Percentiles rank a stretch among this genome's conserved stretches.
These are phyloP conservation scores for Eucalyptus globulus DNA, from an alignment of 345 rosid genomes.

Conservation along the genomic window DNA sequence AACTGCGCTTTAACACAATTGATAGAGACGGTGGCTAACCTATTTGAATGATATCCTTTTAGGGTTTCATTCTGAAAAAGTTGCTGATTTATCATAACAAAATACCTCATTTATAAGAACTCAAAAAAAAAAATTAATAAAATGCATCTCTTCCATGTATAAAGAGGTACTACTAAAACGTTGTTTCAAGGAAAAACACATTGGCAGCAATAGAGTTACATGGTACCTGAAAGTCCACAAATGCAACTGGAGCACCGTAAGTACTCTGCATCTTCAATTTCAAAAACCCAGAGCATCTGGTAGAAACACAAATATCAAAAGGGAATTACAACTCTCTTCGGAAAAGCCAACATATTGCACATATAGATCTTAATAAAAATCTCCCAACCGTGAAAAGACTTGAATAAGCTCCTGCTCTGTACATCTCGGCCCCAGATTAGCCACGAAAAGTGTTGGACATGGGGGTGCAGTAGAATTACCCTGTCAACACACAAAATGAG, in stretches of 20 bases:
- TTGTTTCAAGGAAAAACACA: neutral
- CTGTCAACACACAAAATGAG: constrained; percentile 13
- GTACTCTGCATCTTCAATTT: constrained; percentile 80
- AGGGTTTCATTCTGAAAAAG: neutral
- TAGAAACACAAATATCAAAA: neutral
- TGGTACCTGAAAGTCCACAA: constrained; percentile 81
- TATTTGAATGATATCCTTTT: neutral
- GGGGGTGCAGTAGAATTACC: constrained; percentile 43
- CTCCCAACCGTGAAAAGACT: constrained; percentile 63
- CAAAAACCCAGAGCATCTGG: constrained; percentile 76
- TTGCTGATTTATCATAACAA: neutral
- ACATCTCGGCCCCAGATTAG: constrained; percentile 73
- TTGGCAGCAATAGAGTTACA: neutral
- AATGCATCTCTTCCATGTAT: neutral
- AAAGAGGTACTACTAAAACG: neutral
- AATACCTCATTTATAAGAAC: neutral
- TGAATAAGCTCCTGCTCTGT: constrained; percentile 74
- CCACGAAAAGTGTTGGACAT: constrained; percentile 89
- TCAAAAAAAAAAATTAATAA: neutral
- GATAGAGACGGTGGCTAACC: neutral
- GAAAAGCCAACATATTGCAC: neutral
- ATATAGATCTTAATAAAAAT: neutral
- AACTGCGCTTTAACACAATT: neutral
- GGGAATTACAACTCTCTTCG: neutral
- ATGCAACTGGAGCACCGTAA: constrained; percentile 76